Evolutionary conservation across 495 filamentous ascomycete genomes (phyloP).

Genomic region (Achaetomiella virescens): DNA sequence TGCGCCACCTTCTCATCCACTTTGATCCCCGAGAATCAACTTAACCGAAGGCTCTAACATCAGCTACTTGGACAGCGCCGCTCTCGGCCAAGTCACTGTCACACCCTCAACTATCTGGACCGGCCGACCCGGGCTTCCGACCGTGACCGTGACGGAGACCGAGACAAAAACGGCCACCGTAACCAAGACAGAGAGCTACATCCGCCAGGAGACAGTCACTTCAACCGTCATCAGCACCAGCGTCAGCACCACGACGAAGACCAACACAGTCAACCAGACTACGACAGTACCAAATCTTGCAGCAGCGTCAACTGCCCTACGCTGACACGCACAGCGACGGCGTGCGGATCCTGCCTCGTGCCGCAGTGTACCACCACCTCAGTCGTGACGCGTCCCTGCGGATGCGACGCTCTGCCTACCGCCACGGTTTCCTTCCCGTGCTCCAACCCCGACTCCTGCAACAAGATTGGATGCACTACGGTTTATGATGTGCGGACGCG

Average conservation of each 20-base stretch:
- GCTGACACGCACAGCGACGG: slow-evolving; percentile 19
- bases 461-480: slow-evolving; percentile 30
- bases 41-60: neutral
- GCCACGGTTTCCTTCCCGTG: slow-evolving; percentile 23
- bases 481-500: slow-evolving; percentile 22
- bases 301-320: slow-evolving; percentile 10
- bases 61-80: slow-evolving; percentile 7
- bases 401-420: slow-evolving; percentile 24
- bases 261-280: too few species aligned
- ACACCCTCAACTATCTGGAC: slow-evolving; percentile 19
- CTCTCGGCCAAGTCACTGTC: slow-evolving; percentile 24
- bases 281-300: slow-evolving; percentile 12
- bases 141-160: slow-evolving; percentile 8
- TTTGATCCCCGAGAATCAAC: neutral
- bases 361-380: slow-evolving; percentile 26
- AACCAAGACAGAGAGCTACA: slow-evolving; percentile 18
- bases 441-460: slow-evolving; percentile 17
- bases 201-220: slow-evolving; percentile 6
- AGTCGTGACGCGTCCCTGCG: slow-evolving; percentile 20
- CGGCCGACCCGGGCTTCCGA: neutral
- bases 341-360: slow-evolving; percentile 24
- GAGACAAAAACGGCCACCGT: slow-evolving; percentile 2
- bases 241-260: slow-evolving; percentile 1
- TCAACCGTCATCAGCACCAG: neutral
- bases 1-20: neutral